Evolutionary conservation across 371 early-diverging fungal genomes (phyloP).

Genomic region (Rhizopus stolonifer): DNA sequence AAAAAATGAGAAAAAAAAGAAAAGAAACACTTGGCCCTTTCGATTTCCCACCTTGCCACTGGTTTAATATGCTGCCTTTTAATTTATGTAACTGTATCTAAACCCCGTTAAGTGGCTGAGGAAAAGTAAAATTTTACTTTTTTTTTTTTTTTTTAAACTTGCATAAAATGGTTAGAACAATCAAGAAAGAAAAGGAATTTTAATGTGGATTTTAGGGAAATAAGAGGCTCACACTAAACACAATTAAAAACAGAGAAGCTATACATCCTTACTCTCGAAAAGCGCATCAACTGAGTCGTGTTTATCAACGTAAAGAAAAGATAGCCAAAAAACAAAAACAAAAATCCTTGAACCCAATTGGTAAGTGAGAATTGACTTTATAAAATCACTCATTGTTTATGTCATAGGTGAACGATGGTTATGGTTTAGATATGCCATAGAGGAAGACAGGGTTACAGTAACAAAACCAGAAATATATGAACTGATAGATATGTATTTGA

Average conservation of each 20-base stretch:
- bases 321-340: constrained; percentile 37
- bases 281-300: constrained; percentile 56
- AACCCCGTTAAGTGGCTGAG: background rate
- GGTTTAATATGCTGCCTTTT: background rate
- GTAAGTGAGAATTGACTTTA: constrained; percentile 18
- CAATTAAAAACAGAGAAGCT: constrained; percentile 62
- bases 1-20: background rate
- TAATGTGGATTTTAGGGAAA: constrained; percentile 27
- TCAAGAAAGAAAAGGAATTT: background rate
- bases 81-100: background rate
- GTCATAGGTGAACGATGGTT: constrained; percentile 51
- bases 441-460: constrained; percentile 39
- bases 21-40: no score
- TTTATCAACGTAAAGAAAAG: constrained; percentile 53
- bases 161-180: constrained; percentile 1
- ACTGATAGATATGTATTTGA: constrained; percentile 48
- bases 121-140: background rate
- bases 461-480: constrained; percentile 52
- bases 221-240: constrained; percentile 58
- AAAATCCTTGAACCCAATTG: constrained; percentile 32
- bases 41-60: no score
- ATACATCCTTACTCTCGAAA: constrained; percentile 65
- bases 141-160: background rate
- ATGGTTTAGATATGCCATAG: constrained; percentile 63
- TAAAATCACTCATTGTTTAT: background rate